Evolutionary conservation across 805 yeast genomes (phyloP), one percentile per base, ranked within the genome.

Genomic region (Barnettozyma sp.): DNA sequence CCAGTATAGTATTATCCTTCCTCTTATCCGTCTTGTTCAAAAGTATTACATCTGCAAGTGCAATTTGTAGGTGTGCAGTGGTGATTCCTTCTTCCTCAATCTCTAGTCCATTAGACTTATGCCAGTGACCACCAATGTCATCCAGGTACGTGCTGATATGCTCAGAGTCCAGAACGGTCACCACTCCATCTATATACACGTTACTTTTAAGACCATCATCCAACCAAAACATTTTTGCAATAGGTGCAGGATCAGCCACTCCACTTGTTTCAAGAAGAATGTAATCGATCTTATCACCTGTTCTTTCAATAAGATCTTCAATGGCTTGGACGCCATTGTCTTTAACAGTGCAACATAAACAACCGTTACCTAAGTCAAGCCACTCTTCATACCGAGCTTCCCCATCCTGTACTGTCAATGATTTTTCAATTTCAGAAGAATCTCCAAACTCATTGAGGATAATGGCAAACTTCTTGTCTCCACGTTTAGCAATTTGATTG

Each of bases 221-320:
- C 21, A 88, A 68, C 98, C 98, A 92, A 59, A 92, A 92, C 96
- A 90, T 90, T 44, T 78, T 75, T 5, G 97, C 96, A 19, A 92
- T 86, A 0, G 97, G 97, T 0, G 88, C 97, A 0, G 98, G 98
- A 54, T 92, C 97, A 1, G 98, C 98, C 12, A 92, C 70, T 0
- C 98, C 98, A 0, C 95, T 86, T 0, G 98, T 92, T 54, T 92
- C 98, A 35, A 92, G 63, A 17, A 92, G 56, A n/a, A 92, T 87
- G 53, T 90, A 82, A 58, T 92, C 98, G 34, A 90, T 87, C 34
- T 71, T 70, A 22, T 75, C 79, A 6, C 78, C 80, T 22, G 79
- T 71, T 35, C 78, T 71, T 21, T 76, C 79, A 41, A 90, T 78
- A 47, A 92, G 70, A 39, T 84, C 74, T 56, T 92, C 98, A 36